These are phyloP conservation scores for Pisolithus tinctorius DNA, from an alignment of 768 basidiomycete species.

Conservation along the genomic window DNA sequence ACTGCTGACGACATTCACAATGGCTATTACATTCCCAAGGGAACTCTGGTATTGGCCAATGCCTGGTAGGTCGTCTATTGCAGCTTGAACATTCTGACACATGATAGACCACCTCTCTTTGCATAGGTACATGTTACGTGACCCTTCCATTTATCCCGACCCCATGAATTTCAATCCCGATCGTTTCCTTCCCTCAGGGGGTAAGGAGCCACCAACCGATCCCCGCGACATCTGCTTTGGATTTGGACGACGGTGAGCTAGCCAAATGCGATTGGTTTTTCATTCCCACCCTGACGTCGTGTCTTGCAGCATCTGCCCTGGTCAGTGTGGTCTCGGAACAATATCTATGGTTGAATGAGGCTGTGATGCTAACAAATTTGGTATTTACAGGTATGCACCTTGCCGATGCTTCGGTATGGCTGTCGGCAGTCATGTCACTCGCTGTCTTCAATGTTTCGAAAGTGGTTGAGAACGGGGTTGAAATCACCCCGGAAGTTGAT, in stretches of 20 bases:
- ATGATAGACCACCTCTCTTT: not conserved
- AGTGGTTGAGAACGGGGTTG: slow-evolving; percentile 37
- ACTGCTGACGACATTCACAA: slow-evolving; percentile 57
- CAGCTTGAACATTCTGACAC: not conserved
- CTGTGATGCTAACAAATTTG: slow-evolving; percentile 20
- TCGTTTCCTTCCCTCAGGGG: slow-evolving; percentile 40
- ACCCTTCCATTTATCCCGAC: slow-evolving; percentile 38
- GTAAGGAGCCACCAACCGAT: slow-evolving; percentile 41
- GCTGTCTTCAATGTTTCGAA: slow-evolving; percentile 45
- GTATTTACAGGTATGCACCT: slow-evolving; percentile 38
- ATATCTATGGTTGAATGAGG: not conserved
- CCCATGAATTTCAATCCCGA: slow-evolving; percentile 55
- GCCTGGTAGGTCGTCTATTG: slow-evolving; percentile 13
- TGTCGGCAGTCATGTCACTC: slow-evolving; percentile 36
- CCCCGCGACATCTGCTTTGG: slow-evolving; percentile 61
- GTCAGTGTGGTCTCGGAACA: slow-evolving; percentile 4
- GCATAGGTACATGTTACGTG: slow-evolving; percentile 26
- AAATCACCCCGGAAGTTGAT: slow-evolving; percentile 48
- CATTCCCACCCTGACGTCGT: not conserved
- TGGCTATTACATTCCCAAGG: slow-evolving; percentile 55
- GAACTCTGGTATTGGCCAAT: slow-evolving; percentile 21
- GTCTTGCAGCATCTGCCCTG: slow-evolving; percentile 21
- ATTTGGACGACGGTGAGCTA: slow-evolving; percentile 53
- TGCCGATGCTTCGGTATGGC: slow-evolving; percentile 45
- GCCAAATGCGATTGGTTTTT: slow-evolving; percentile 1